Conservation (phyloP, 176 grass and related monocot species). For the Ampelocalamus luodianensis region DNA sequence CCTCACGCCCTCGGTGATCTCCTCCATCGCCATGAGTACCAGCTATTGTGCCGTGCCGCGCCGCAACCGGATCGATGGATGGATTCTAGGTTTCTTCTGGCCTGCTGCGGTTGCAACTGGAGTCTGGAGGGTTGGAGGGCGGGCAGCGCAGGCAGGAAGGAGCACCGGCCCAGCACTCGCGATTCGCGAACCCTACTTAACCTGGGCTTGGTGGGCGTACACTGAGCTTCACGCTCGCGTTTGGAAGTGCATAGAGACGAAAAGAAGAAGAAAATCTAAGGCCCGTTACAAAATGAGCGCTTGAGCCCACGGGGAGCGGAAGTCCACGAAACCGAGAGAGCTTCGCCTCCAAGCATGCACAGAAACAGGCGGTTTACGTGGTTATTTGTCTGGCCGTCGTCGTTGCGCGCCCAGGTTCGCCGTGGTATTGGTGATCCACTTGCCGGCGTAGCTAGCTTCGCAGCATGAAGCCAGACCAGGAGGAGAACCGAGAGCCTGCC, state of each 20-base stretch:
- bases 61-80: slow-evolving; percentile 20
- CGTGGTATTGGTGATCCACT: no score
- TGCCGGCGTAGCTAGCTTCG: no score
- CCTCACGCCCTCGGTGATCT: slow-evolving; percentile 78
- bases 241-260: background rate
- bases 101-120: background rate
- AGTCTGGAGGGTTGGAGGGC: no score
- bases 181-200: background rate
- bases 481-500: no score
- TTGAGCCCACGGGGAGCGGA: no score
- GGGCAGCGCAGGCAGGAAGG: background rate
- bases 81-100: background rate
- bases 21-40: slow-evolving; percentile 56
- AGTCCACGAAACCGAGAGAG: no score
- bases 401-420: no score
- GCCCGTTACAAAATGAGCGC: background rate
- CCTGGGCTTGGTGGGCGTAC: background rate
- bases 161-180: background rate
- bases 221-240: background rate
- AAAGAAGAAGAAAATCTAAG: no score
- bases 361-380: no score
- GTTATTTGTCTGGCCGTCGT: no score
- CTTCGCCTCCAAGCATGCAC: background rate
- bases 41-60: background rate
- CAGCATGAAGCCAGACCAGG: no score